These are phyloP conservation scores for Nepenthes mirabilis DNA, from an alignment of 148 eudicot species.

Conservation along the genomic window DNA sequence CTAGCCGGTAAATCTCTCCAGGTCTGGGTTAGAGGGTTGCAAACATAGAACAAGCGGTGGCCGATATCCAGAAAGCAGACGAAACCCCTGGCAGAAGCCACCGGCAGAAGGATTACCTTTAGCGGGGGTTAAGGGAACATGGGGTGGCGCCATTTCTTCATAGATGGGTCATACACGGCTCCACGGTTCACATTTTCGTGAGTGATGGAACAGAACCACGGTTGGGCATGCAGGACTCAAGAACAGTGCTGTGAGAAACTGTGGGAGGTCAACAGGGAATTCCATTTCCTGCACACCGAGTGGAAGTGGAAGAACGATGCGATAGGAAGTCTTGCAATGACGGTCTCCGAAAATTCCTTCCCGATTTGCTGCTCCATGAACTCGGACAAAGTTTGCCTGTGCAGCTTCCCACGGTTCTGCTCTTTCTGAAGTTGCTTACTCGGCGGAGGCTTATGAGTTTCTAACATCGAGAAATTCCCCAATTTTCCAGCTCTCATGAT, in stretches of 20 bases:
- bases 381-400: neutral
- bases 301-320: neutral
- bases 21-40: neutral
- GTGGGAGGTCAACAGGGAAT: neutral
- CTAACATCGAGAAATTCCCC: neutral
- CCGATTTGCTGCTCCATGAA: neutral
- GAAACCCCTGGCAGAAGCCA: neutral
- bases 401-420: neutral
- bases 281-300: neutral
- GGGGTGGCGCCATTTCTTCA: slow-evolving; percentile 1
- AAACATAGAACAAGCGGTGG: neutral
- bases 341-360: neutral
- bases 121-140: neutral
- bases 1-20: neutral
- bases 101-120: neutral
- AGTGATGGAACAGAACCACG: neutral
- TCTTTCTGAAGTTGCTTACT: neutral
- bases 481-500: neutral
- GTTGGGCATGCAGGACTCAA: neutral
- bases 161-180: slow-evolving; percentile 1
- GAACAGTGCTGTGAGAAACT: neutral
- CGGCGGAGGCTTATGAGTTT: neutral
- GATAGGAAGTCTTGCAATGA: neutral
- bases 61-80: neutral
- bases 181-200: neutral